A percentile compares a stretch with the other conserved stretches of the same genome.
Conservation (phyloP, 2,329 filamentous ascomycete species). For the Pyricularia pennisetigena region DNA sequence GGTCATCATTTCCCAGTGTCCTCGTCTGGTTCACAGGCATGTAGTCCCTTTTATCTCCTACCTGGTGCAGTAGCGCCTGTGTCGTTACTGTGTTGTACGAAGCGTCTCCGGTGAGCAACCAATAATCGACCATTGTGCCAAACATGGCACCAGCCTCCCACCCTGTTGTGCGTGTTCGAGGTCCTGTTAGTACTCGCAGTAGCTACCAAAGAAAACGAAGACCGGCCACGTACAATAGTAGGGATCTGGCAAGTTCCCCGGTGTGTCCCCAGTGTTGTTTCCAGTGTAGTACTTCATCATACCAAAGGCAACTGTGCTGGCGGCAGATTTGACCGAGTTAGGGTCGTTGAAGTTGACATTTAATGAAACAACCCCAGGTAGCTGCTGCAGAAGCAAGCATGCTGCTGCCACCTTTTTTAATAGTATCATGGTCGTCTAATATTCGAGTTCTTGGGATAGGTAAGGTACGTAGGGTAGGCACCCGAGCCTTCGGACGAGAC, state of each 20-base stretch:
- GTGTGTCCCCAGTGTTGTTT: constrained; percentile 47
- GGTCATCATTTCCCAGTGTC: constrained; percentile 61
- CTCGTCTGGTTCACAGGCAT: constrained; percentile 58
- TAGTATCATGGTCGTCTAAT: constrained; percentile 1
- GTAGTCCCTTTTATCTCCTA: constrained; percentile 47
- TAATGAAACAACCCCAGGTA: constrained; percentile 13
- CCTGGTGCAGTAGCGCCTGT: constrained; percentile 52
- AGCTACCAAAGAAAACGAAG: background rate
- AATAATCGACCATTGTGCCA: constrained; percentile 62
- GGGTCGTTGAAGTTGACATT: constrained; percentile 18
- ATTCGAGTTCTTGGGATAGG: background rate
- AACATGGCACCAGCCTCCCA: constrained; percentile 70
- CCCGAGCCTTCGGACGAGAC: background rate
- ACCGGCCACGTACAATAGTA: constrained; percentile 47
- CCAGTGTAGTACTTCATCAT: constrained; percentile 39
- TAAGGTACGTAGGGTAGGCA: background rate
- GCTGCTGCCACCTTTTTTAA: background rate
- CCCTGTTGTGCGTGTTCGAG: constrained; percentile 28
- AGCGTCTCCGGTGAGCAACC: constrained; percentile 56
- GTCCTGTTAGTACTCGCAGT: background rate
- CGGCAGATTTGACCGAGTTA: constrained; percentile 41
- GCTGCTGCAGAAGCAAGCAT: constrained; percentile 2
- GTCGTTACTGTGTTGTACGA: constrained; percentile 52
- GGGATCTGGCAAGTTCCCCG: constrained; percentile 47
- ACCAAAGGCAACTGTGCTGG: constrained; percentile 28